phyloP scores from a whole-genome alignment of 164 flowering plant species.

The Malania oleifera region DNA sequence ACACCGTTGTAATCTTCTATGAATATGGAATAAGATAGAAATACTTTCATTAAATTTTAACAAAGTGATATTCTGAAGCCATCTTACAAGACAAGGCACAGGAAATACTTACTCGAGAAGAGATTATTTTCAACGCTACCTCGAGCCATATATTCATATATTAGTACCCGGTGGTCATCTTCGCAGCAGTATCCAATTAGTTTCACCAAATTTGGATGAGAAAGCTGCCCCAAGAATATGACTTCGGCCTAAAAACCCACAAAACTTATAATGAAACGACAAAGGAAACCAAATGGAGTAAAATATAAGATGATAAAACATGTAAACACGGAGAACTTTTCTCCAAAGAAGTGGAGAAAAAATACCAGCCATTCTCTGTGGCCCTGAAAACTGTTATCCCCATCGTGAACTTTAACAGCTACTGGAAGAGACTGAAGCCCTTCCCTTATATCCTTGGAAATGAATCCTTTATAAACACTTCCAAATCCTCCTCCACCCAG shows the following conservation, averaged over 20 bases:
- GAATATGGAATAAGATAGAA: no score
- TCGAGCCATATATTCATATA: constrained; percentile 88
- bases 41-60: no score
- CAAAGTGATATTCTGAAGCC: not conserved
- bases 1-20: no score
- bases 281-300: not conserved
- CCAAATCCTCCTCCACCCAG: constrained; percentile 98
- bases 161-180: constrained; percentile 77
- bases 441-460: constrained; percentile 50
- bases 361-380: constrained; percentile 99
- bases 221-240: constrained; percentile 91
- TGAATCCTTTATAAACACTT: constrained; percentile 79
- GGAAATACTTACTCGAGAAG: constrained; percentile 61
- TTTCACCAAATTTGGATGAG: constrained; percentile 94
- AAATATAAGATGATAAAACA: not conserved
- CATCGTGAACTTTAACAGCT: constrained; percentile 98
- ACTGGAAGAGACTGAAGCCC: constrained; percentile 60
- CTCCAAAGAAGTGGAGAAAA: not conserved
- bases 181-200: constrained; percentile 91
- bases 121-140: constrained; percentile 88
- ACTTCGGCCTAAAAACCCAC: constrained; percentile 73
- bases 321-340: not conserved
- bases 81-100: not conserved
- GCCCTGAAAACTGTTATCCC: constrained; percentile 86
- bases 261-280: not conserved